Evolutionary conservation across 345 rosid genomes (phyloP), one percentile per base, ranked within the genome.

Genomic region (Heritiera fomes): DNA sequence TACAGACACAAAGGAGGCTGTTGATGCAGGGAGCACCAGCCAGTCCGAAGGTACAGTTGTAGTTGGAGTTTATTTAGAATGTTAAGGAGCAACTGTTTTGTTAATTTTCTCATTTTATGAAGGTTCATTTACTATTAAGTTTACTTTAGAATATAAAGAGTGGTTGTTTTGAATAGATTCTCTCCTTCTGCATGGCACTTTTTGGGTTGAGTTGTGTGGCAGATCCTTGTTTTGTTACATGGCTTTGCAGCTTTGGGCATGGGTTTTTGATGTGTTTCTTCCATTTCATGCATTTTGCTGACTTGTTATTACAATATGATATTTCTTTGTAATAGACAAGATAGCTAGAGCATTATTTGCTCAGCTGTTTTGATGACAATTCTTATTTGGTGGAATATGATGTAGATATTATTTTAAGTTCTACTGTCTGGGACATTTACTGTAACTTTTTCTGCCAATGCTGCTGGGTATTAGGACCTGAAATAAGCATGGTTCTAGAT

Each of bases 41-140:
- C 91, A 89, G 59, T 49, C 92, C 62, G 91, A 90, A 91, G 99
- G 98, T 90, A 87, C 15, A 59, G 46, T 10, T 69, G 55, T 60
- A 58, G 3, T 47, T 58, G 23, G 8, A n/a, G 46, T 58, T 53
- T 28, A 45, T 32, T 56, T 68, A 28, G 49, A 58, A 58, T 58
- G 56, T 47, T 49, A 47, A 9, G 18, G 55, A 47, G 2, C 43
- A 61, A 11, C 23, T 46, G 14, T 30, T 75, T 23, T 61, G 55
- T 34, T 28, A 20, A 15, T 55, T 72, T 38, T 23, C 32, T 50
- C 6, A 13, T 34, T 64, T 40, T 40, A 66, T 17, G 28, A 40
- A 65, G 47, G 28, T 17, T 38, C 23, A 17, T 65, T 65, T 65
- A 40, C 11, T 7, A 7, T 15, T 17, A 40, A 65, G 28, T 40